Conservation (phyloP, 202 grass and related monocot species). For the Panicum virgatum region DNA sequence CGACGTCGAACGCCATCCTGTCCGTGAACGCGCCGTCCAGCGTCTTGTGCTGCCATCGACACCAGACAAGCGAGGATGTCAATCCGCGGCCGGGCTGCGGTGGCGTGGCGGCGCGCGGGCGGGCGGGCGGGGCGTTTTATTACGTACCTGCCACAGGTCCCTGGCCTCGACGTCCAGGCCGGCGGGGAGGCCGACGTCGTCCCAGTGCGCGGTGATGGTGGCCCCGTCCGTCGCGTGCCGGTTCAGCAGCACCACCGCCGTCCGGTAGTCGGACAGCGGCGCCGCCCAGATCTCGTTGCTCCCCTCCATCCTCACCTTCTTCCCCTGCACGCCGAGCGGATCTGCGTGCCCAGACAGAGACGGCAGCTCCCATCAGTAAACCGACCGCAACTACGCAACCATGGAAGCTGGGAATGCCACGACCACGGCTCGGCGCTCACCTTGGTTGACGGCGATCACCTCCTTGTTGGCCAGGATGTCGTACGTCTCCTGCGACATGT, state of each 20-base stretch:
- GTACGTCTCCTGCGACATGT: slow-evolving; percentile 70
- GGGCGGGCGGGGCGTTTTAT: background rate
- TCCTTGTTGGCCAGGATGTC: slow-evolving; percentile 79
- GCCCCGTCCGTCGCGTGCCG: slow-evolving; percentile 36
- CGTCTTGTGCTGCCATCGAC: slow-evolving; percentile 50
- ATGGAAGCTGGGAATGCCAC: background rate
- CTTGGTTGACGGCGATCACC: slow-evolving; percentile 94
- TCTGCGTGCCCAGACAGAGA: slow-evolving; percentile 47
- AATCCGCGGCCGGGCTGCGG: too few relatives aligned
- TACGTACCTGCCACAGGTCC: slow-evolving; percentile 78
- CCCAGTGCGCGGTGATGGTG: slow-evolving; percentile 62
- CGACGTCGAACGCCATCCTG: slow-evolving; percentile 59
- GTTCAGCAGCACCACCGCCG: slow-evolving; percentile 62
- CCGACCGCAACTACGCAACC: background rate
- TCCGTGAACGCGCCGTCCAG: slow-evolving; percentile 46
- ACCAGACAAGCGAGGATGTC: background rate
- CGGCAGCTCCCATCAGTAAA: background rate
- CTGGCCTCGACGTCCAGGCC: slow-evolving; percentile 52
- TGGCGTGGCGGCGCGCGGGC: too few relatives aligned
- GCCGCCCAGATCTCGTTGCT: slow-evolving; percentile 75
- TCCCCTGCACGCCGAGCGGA: slow-evolving; percentile 74
- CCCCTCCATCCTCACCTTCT: slow-evolving; percentile 87
- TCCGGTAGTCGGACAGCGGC: slow-evolving; percentile 58
- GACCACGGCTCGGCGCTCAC: slow-evolving; percentile 1
- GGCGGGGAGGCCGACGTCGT: slow-evolving; percentile 67